Evolutionary conservation across 2,329 filamentous ascomycete species (phyloP).

Genomic region (Aspergillus pseudoterreus): DNA sequence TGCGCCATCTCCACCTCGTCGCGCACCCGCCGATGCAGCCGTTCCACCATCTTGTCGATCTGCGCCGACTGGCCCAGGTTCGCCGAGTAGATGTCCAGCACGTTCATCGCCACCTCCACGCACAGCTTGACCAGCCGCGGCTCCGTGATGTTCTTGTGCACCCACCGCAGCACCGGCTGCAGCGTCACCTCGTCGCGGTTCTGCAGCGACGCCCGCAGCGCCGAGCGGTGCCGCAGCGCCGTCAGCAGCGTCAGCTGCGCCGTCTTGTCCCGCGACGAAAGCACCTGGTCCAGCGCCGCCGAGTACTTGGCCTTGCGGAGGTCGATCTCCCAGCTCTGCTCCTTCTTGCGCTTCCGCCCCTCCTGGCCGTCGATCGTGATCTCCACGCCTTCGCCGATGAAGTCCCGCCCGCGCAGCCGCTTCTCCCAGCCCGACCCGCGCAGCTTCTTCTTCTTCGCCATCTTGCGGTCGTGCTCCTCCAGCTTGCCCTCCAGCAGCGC

Average conservation of each 20-base stretch:
- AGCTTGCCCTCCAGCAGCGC: constrained; percentile 74
- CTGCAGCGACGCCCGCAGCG: constrained; percentile 73
- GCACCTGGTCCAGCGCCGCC: constrained; percentile 72
- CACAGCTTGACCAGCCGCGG: constrained; percentile 77
- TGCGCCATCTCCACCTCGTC: constrained; percentile 79
- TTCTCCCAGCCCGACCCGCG: constrained; percentile 59
- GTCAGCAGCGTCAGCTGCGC: constrained; percentile 73
- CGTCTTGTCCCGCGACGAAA: constrained; percentile 58
- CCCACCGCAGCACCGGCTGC: constrained; percentile 79
- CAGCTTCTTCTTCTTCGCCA: constrained; percentile 65
- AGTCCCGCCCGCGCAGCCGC: constrained; percentile 67
- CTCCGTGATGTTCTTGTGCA: constrained; percentile 74
- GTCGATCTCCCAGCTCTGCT: constrained; percentile 74
- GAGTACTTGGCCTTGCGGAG: constrained; percentile 75
- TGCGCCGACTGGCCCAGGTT: constrained; percentile 70
- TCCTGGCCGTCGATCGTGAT: constrained; percentile 76
- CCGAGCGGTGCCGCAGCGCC: constrained; percentile 81
- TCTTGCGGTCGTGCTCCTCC: constrained; percentile 70
- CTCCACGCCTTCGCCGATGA: constrained; percentile 78
- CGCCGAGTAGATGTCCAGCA: constrained; percentile 84
- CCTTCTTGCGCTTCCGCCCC: constrained; percentile 59
- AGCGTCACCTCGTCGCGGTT: constrained; percentile 77
- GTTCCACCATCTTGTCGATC: constrained; percentile 67
- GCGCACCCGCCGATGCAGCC: constrained; percentile 67
- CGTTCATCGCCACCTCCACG: constrained; percentile 74